Base-by-base conservation (phyloP, 2,329 filamentous ascomycete species). In the Trichoderma sp. region DNA sequence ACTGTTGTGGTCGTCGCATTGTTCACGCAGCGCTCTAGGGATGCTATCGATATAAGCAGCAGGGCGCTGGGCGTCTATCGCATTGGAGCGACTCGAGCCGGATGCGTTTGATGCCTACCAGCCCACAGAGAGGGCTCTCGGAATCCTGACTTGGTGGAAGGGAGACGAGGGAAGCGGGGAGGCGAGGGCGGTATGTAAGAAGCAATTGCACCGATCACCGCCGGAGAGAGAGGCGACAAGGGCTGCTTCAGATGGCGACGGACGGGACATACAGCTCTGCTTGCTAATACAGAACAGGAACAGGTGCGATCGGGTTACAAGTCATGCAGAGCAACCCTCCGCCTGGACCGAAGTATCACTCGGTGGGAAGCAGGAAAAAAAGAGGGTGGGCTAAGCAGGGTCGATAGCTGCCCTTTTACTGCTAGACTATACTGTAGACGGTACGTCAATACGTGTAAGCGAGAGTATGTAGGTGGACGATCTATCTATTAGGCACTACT, bases 51-150 rank as follows among this genome's bases (percentile, higher is more conserved):
- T 46, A 46, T 32, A 59, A 39, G 67, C 46, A 55, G 46, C 21
- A 61, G 32, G 56, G 46, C 4, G 54, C 46, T 55, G 43, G 46
- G 46, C 68, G 46, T 60, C 59, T 55, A 69, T 69, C 60, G 54
- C 68, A 54, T 66, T 8, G 54, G 16, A 21, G 46, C 56, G 56
- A 34, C 43, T 46, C 56, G 32, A 60, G 26, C 39, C 37, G 52
- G 5, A 28, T 66, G 64, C 26, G 39, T 49, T 49, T 8, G n/a
- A 52, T 16, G 24, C 21, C 39, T 21, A 21, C 46, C 16, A 43
- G 16, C 16, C 34, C 37, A n/a, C 28, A 43, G 11, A n/a, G 24
- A 46, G 16, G 32, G 34, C 34, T 28, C 5, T 28, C 37, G 34
- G 26, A 26, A 59, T 46, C 24, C 46, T 30, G 58, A 34, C 37